A percentile compares a stretch with the other conserved stretches of the same genome.
These are phyloP conservation scores for Panellus pusillus DNA, from an alignment of 768 basidiomycete genomes.

Conservation along the genomic window DNA sequence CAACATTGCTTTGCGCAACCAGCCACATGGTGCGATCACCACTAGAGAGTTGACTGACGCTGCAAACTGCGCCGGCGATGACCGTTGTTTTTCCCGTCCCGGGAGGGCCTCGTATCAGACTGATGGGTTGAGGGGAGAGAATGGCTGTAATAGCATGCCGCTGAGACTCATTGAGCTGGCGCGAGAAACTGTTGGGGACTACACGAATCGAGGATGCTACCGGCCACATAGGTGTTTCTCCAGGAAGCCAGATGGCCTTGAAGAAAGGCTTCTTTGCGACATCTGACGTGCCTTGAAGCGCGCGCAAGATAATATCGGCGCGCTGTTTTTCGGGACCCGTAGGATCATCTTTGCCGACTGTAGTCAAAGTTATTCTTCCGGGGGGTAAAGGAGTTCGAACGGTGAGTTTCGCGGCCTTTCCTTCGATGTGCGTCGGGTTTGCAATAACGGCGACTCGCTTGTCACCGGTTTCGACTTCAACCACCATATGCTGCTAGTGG, in stretches of 20 bases:
- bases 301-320: slow-evolving; percentile 26
- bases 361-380: slow-evolving; percentile 34
- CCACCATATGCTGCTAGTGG: too few relatives aligned
- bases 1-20: slow-evolving; percentile 73
- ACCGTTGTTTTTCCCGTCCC: slow-evolving; percentile 68
- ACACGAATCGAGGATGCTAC: background rate
- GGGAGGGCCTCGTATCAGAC: slow-evolving; percentile 53
- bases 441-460: too few relatives aligned
- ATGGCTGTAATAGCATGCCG: slow-evolving; percentile 33
- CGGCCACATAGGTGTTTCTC: slow-evolving; percentile 18
- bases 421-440: slow-evolving; percentile 27
- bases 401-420: slow-evolving; percentile 35
- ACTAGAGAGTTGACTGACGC: slow-evolving; percentile 31
- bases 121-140: slow-evolving; percentile 32
- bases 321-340: slow-evolving; percentile 46
- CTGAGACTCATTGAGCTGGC: slow-evolving; percentile 38
- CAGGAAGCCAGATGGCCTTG: slow-evolving; percentile 34
- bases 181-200: slow-evolving; percentile 23
- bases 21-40: slow-evolving; percentile 52
- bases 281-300: slow-evolving; percentile 27
- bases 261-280: slow-evolving; percentile 36
- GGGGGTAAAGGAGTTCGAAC: slow-evolving; percentile 27
- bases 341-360: slow-evolving; percentile 46
- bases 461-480: too few relatives aligned
- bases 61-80: slow-evolving; percentile 50